These are phyloP conservation scores for Platanthera zijinensis DNA, from an alignment of 106 monocot species.

Conservation along the genomic window DNA sequence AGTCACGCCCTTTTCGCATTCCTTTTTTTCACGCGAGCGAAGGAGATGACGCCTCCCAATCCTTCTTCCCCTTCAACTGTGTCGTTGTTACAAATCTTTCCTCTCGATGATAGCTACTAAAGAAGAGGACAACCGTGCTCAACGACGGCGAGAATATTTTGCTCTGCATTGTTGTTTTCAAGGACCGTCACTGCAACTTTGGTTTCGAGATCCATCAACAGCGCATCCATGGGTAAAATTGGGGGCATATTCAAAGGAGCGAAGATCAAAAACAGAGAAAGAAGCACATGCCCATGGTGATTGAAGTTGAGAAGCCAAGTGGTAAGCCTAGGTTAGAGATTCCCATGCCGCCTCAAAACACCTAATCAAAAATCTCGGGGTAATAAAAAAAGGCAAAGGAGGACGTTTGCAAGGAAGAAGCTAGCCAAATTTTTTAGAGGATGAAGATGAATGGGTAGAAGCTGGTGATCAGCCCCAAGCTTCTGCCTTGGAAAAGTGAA, in stretches of 20 bases:
- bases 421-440: not conserved
- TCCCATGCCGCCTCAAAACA: slow-evolving; percentile 9
- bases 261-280: not conserved
- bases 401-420: slow-evolving; percentile 29
- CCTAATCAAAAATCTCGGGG: not conserved
- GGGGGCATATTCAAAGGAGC: not conserved
- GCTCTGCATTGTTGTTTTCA: too few species aligned
- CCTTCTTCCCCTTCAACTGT: too few species aligned
- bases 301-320: slow-evolving; percentile 24
- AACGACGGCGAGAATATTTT: too few species aligned
- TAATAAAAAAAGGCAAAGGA: slow-evolving; percentile 13
- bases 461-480: not conserved
- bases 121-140: too few species aligned
- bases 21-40: too few species aligned
- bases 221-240: too few species aligned
- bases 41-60: too few species aligned
- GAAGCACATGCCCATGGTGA: not conserved
- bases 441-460: not conserved
- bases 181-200: too few species aligned
- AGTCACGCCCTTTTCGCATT: too few species aligned
- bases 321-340: slow-evolving; percentile 20
- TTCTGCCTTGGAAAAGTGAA: not conserved
- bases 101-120: too few species aligned
- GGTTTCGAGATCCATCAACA: too few species aligned
- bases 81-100: too few species aligned